phyloP scores from a whole-genome alignment of 495 filamentous ascomycete species.

The Lophium mytilinum region DNA sequence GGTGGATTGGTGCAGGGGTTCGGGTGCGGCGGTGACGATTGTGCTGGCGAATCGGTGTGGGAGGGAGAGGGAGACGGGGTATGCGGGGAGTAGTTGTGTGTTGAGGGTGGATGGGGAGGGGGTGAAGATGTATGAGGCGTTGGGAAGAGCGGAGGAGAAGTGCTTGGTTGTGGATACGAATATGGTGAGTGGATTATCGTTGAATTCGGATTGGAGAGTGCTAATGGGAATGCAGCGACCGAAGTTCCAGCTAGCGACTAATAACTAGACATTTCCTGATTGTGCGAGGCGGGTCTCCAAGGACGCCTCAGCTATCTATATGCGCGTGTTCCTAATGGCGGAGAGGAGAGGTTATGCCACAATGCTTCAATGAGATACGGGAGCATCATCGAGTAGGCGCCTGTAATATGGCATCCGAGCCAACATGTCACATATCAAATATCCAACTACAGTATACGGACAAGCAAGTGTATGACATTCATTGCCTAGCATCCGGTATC shows the following conservation, averaged over 20 bases:
- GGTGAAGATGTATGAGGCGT: constrained; percentile 57
- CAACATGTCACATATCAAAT: no score
- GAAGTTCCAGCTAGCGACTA: constrained; percentile 20
- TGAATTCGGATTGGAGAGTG: neutral
- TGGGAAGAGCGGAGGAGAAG: constrained; percentile 58
- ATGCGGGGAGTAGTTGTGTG: constrained; percentile 81
- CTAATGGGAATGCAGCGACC: constrained; percentile 7
- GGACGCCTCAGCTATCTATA: no score
- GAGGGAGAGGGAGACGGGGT: constrained; percentile 56
- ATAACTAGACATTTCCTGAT: neutral
- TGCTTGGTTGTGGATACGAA: constrained; percentile 56
- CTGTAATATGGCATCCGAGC: no score
- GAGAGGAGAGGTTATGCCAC: no score
- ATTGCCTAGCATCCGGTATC: neutral
- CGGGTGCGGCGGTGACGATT: constrained; percentile 57
- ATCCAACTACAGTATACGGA: neutral
- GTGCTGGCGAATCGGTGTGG: constrained; percentile 80
- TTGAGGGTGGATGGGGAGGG: constrained; percentile 62
- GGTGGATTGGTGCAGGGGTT: constrained; percentile 44
- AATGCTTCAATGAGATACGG: no score
- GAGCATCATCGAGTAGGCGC: no score
- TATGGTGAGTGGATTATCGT: constrained; percentile 9
- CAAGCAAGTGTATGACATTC: constrained; percentile 6
- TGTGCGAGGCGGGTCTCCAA: neutral
- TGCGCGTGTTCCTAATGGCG: no score